phyloP scores from a whole-genome alignment of 202 grass and related monocot species.

The Setaria italica region DNA sequence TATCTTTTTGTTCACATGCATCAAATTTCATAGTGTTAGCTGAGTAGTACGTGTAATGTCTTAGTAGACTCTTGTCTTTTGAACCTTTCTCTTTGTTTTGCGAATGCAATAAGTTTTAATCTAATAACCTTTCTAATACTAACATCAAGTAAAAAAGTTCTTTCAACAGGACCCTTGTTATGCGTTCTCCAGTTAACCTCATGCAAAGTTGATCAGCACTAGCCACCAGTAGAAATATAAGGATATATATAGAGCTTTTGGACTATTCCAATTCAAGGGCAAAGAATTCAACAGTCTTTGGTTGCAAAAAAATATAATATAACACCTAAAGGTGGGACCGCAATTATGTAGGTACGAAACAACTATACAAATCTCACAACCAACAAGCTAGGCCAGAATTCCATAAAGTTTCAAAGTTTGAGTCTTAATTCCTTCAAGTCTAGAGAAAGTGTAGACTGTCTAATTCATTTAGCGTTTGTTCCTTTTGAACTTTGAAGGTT shows the following conservation, averaged over 20 bases:
- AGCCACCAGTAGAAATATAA: constrained; percentile 11
- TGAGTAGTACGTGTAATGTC: not conserved
- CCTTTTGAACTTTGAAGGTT: not conserved
- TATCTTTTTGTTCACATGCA: not conserved
- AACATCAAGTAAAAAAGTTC: not conserved
- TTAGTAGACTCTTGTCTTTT: not conserved
- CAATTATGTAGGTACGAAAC: not conserved
- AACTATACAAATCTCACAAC: constrained; percentile 2
- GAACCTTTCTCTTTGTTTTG: not conserved
- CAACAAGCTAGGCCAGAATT: constrained; percentile 20
- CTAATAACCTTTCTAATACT: not conserved
- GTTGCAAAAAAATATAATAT: not conserved
- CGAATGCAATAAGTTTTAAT: not conserved
- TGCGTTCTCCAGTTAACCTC: not conserved
- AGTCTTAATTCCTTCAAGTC: constrained; percentile 1
- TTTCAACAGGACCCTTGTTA: not conserved
- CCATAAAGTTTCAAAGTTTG: constrained; percentile 38
- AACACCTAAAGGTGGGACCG: not conserved
- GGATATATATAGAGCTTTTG: not conserved
- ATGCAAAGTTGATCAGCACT: not conserved
- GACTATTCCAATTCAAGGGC: constrained; percentile 27
- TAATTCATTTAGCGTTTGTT: not conserved
- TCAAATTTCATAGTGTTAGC: not conserved
- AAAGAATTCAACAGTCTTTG: constrained; percentile 38
- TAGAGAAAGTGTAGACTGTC: not conserved